Base-by-base conservation (phyloP, 768 basidiomycete genomes). In the Phanerochaete carnosa region DNA sequence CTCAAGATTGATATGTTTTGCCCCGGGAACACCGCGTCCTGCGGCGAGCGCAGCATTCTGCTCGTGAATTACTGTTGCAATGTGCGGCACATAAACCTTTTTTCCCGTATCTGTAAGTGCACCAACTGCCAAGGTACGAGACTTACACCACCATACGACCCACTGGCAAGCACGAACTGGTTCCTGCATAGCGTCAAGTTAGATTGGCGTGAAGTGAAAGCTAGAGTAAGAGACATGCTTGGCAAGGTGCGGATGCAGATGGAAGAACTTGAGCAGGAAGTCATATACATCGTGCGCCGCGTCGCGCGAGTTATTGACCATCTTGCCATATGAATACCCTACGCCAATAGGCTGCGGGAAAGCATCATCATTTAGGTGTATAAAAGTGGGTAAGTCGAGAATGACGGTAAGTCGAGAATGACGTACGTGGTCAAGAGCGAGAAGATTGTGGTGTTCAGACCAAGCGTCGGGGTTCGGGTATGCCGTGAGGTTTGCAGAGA, bases 231-330 rank as follows among this genome's bases (percentile, higher is more conserved):
- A 19, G 25, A 22, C 56, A 3, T 45, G 58, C 61, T 57, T 57
- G 22, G 32, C 12, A 30, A 71, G 58, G 2, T 68, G 47, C 11
- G 70, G 70, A 56, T 63, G 69, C 8, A 73, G 55, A 9, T 45
- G 59, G 62, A 67, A 72, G 59, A 75, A 74, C 58, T 72, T 74
- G 56, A 75, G 72, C n/a, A 75, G 47, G 59, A 75, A 76, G 62
- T 75, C 74, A 51, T 75, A 75, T 12, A 69, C 70, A 58, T 75
- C 74, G 29, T 63, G 26, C 2, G 73, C 75, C 2, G 71, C 73
- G 46, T 37, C 60, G 0, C 67, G 68, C 53, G 70, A 73, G 45
- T 70, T 72, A 63, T 73, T 73, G 7, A 74, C 73, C 23, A 22
- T 52, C 11, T 63, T 63, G 1, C 75, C 75, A 58, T 74, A 75